These are phyloP conservation scores for Berkeleyomyces basicola DNA, from an alignment of 2,329 filamentous ascomycete genomes.

Conservation along the genomic window DNA sequence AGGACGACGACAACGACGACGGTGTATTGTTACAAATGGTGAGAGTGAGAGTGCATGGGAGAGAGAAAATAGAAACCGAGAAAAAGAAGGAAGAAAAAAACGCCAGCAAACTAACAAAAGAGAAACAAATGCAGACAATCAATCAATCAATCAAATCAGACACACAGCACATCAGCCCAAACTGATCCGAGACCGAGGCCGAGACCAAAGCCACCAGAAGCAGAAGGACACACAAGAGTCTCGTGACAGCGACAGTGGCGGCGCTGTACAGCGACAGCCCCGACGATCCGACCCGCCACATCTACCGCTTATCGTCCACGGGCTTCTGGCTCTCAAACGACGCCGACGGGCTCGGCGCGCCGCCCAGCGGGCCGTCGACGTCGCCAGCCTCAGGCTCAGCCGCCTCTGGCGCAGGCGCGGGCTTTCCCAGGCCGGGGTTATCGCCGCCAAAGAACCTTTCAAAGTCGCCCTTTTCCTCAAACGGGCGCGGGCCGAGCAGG, in stretches of 20 bases:
- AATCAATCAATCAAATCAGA: not conserved
- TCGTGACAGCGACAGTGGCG: not conserved
- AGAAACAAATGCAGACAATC: not conserved
- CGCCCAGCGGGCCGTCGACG: constrained; percentile 15
- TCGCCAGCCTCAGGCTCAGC: constrained; percentile 24
- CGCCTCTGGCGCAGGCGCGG: constrained; percentile 39
- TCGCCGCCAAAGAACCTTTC: constrained; percentile 74
- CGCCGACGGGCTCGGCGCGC: not conserved
- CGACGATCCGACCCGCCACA: not conserved
- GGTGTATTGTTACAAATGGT: not conserved
- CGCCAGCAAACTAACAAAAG: not conserved
- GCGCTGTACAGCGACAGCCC: not conserved
- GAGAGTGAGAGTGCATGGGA: not conserved
- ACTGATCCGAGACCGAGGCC: no score
- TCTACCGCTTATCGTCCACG: not conserved
- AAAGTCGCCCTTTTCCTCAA: constrained; percentile 72
- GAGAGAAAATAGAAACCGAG: not conserved
- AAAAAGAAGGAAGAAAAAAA: not conserved
- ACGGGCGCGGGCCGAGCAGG: constrained; percentile 69
- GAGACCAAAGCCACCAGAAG: no score
- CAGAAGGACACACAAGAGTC: no score
- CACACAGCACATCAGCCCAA: constrained; percentile 1
- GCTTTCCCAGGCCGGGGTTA: constrained; percentile 33
- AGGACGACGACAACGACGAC: not conserved
- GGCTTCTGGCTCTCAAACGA: not conserved